Base-by-base conservation (phyloP, 1,284 basidiomycete genomes). In the Somion occarium region DNA sequence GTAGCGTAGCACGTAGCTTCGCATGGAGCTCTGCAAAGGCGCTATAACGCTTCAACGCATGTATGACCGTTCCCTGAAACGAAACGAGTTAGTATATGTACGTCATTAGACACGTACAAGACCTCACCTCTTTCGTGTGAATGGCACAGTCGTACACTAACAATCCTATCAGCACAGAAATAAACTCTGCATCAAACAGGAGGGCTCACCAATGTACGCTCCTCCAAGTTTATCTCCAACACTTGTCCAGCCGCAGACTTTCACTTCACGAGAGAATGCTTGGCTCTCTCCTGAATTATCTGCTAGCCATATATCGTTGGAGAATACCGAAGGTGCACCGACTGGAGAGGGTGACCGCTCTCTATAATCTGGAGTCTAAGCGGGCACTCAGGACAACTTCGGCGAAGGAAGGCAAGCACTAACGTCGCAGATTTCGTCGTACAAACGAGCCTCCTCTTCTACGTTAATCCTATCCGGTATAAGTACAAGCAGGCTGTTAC, bases 41-140 rank as follows among this genome's bases (percentile, higher is more conserved):
- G 26, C 75, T 85, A 64, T 88, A 90, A 20, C 86, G 78, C 62
- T 85, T 88, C 56, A 85, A 78, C 0, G 74, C 73, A 53, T 85
- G 83, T 38, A 90, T 83, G 12, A 70, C 73, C 1, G 83, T 83
- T 2, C 79, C 78, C 78, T 82, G 53, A 5, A 7, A 34, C n/a
- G 7, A 38, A 24, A 9, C 11, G 24, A 22, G 18, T n/a, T n/a
- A n/a, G n/a, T 18, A 22, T 44, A 26, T 9, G 12, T 53, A 11
- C 45, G 27, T 5, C 25, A 13, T 34, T 26, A 5, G 23, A 22
- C 15, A 24, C 15, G 38, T 5, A 38, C 7, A 5, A 30, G 5
- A 19, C 26, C 39, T 59, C 11, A 74, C 79, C 68, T 83, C 81
- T 62, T 78, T 82, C 0, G 82, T 85, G 27, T 71, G 76, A 49